Evolutionary conservation across 768 basidiomycete species (phyloP), one percentile per base, ranked within the genome.

Genomic region (Mycena capillaripes): DNA sequence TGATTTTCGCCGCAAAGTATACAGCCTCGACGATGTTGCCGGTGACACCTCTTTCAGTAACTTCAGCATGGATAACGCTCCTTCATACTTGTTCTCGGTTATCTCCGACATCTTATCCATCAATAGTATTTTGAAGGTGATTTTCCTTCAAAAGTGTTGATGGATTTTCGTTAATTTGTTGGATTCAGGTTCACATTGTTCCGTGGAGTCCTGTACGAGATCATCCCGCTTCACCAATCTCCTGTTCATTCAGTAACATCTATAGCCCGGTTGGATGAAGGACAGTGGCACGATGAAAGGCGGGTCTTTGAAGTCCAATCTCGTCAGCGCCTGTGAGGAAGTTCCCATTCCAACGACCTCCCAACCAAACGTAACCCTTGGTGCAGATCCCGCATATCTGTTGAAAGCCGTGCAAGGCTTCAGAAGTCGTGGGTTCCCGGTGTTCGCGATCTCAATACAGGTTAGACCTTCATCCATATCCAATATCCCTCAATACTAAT

Each of bases 201-300:
- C 91, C 94, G 4, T 95, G 94, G 94, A 93, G 92, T 44, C 92
- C 93, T 2, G 93, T 93, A 78, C 71, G 87, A 81, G 17, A 10
- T 16, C 17, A 19, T 63, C 3, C 19, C 17, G 25, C 7, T 38
- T 23, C n/a, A 21, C 2, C 27, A n/a, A 36, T n/a, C 8, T 25
- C 19, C 7, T 9, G 27, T 16, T 66, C 34, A 42, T 65, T 25
- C n/a, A n/a, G 44, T 0, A 19, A 29, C 16, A 21, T 44, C 42
- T 60, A n/a, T n/a, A 93, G 92, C 93, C 94, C 8, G 91, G 82
- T 4, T 95, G 94, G 93, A 93, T 94, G 92, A 95, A 95, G 79
- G 83, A 82, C 62, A 89, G 86, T 66, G 86, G 86, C 3, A 88
- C 88, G 2, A 93, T 93, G 90, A 85, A 88, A 17, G 93, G 93